Evolutionary conservation across 2,329 filamentous ascomycete genomes (phyloP), one percentile per base, ranked within the genome.

Genomic region (Colletotrichum sansevieriae): DNA sequence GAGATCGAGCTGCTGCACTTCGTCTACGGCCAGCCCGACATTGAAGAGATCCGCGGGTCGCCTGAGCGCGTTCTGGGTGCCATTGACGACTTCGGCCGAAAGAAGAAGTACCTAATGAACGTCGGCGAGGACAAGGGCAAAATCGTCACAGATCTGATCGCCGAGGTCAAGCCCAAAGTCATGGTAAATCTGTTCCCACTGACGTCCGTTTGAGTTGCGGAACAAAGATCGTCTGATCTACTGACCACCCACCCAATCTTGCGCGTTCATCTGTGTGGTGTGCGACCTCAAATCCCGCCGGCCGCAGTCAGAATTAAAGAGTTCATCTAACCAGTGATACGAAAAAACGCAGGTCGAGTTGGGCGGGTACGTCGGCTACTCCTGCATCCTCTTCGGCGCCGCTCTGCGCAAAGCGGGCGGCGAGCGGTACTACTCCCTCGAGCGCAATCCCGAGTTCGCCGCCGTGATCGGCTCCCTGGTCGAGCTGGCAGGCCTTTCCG

Each of bases 321-420:
- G 4, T 29, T 52, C 59, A 41, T 67, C 52, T 58, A 13, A 65
- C 29, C 22, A 33, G 12, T 20, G 7, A 3, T 0, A 12, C n/a
- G 8, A 12, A n/a, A 6, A 29, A 29, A 29, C 29, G 4, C 7
- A 80, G 78, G 85, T 95, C 54, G 93, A 97, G 76, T 84, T 96
- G 0, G 93, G 93, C 54, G 91, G 92, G 56, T 96, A 95, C 78
- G 85, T 94, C 20, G 93, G 93, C 47, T 96, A 96, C 82, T 95
- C 92, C 0, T 90, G 90, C 68, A 89, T 96, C 68, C 83, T 94
- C 1, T 95, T 95, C 75, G 91, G 88, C 51, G 84, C 88, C 41
- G 90, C 90, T 0, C 81, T 93, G 15, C 86, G 87, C 66, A 83
- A 85, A 57, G 85, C 85, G 3, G 49, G 41, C 63, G 41, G 91